These are phyloP conservation scores for Porogramme epimiltina DNA, from an alignment of 1,284 basidiomycete genomes.

Conservation along the genomic window DNA sequence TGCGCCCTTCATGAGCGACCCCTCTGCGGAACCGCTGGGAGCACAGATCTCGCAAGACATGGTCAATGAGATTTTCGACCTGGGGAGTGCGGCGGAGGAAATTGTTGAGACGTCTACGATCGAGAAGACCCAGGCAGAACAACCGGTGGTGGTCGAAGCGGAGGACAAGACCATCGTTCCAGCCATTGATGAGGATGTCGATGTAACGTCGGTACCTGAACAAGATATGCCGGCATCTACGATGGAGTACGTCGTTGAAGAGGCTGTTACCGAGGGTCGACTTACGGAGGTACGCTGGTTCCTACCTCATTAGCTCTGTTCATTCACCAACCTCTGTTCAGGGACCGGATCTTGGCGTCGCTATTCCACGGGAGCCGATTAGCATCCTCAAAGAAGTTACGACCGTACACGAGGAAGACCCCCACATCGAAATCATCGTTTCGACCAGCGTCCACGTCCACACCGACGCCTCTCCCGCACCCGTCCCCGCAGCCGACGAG, in stretches of 20 bases:
- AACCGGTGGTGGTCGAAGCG: no score
- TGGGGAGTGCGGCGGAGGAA: neutral
- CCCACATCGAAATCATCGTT: neutral
- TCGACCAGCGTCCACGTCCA: neutral
- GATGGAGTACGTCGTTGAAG: conserved; percentile 30
- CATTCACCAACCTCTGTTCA: neutral
- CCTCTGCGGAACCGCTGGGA: no score
- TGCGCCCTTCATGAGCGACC: no score
- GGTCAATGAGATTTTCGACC: neutral
- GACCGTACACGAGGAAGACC: neutral
- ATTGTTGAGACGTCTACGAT: no score
- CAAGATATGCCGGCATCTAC: neutral
- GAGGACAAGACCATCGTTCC: no score
- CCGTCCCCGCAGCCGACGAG: no score
- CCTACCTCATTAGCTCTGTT: neutral
- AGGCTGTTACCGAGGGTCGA: conserved; percentile 26
- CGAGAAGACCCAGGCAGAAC: no score
- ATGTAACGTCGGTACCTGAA: conserved; percentile 7
- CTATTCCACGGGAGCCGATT: no score
- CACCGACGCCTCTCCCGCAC: neutral
- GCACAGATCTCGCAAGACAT: neutral
- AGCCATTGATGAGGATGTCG: neutral
- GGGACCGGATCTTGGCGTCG: conserved; percentile 24
- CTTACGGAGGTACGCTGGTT: conserved; percentile 26
- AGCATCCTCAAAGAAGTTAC: neutral